Evolutionary conservation across 495 filamentous ascomycete genomes (phyloP), one percentile per base, ranked within the genome.

Genomic region (Wilcoxina mikolae): DNA sequence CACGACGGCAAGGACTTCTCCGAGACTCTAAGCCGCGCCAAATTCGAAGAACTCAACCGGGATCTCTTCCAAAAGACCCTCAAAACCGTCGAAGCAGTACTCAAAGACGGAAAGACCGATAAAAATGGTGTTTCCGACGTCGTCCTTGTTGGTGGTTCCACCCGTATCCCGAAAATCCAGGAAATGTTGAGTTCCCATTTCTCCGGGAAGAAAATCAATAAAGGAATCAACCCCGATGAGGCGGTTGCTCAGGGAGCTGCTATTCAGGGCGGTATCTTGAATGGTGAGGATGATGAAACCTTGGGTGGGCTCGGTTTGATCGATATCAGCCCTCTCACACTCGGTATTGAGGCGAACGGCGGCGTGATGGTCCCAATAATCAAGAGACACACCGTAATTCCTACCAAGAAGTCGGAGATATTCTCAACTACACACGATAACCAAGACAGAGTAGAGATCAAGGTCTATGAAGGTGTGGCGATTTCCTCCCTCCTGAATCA

Each of bases 41-140:
- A 95, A 77, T 98, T 98, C 70, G 91, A 98, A 70, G 91, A 96
- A 73, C 76, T 96, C 60, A 95, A 95, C 80, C 87, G 84, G 62
- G 91, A 98, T 69, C 82, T 98, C 57, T 96, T 98, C 79, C 90
- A 89, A 78, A 89, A 85, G 77, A 98, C 93, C 58, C 81, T 98
- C 46, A 95, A 95, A 78, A 93, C 91, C 33, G 93, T 98, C 53
- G 89, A 96, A 74, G 90, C 95, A 76, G 87, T 94, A 54, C 76
- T 94, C 66, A 87, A 86, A 75, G 87, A 94, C 59, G 83, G 85
- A 62, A 87, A 89, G 76, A 78, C 87, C 64, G 83, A 85, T 77
- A 94, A 93, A 79, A 72, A 72, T 51, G 85, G 90, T 55, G 70
- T 94, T 59, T 76, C 88, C 56, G 87, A 91, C 64, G 90, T 94